Evolutionary conservation across 768 basidiomycete genomes (phyloP).

Genomic region (Amylocystis lapponica): DNA sequence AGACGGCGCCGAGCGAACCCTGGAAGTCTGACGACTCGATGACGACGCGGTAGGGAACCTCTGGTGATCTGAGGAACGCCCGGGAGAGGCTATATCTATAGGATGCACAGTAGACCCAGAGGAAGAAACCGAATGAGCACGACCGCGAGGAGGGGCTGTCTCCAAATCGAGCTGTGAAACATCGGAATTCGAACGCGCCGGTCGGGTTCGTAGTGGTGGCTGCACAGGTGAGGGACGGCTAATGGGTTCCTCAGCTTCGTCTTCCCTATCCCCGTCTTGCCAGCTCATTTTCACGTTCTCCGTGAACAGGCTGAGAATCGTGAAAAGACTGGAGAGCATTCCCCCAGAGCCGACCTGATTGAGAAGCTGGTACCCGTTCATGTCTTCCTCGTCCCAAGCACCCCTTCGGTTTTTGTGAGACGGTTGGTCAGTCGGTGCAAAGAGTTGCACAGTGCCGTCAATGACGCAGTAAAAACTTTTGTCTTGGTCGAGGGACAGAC

Average conservation of each 20-base stretch:
- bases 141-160: conserved; percentile 19
- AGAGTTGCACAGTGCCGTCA: conserved; percentile 96
- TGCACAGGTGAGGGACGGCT: conserved; percentile 7
- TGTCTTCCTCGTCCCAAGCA: conserved; percentile 77
- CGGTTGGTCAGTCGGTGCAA: conserved; percentile 60
- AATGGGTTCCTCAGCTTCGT: conserved; percentile 14
- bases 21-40: conserved; percentile 1
- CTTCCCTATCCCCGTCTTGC: conserved; percentile 54
- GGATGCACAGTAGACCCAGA: conserved; percentile 66
- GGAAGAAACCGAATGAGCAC: conserved; percentile 54
- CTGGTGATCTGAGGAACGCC: conserved; percentile 6
- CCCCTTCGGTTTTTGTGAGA: conserved; percentile 41
- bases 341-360: conserved; percentile 97
- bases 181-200: conserved; percentile 52
- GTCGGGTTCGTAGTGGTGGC: conserved; percentile 12
- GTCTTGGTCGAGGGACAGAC: conserved; percentile 83
- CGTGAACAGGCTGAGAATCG: conserved; percentile 94
- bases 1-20: not conserved
- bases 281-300: conserved; percentile 91
- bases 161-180: conserved; percentile 53
- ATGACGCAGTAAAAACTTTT: conserved; percentile 98
- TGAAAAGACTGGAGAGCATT: conserved; percentile 92
- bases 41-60: conserved; percentile 4
- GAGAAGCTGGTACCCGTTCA: conserved; percentile 93
- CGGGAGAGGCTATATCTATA: conserved; percentile 23